phyloP scores from a whole-genome alignment of 2,329 filamentous ascomycete genomes.

The Harringtonia lauricola region DNA sequence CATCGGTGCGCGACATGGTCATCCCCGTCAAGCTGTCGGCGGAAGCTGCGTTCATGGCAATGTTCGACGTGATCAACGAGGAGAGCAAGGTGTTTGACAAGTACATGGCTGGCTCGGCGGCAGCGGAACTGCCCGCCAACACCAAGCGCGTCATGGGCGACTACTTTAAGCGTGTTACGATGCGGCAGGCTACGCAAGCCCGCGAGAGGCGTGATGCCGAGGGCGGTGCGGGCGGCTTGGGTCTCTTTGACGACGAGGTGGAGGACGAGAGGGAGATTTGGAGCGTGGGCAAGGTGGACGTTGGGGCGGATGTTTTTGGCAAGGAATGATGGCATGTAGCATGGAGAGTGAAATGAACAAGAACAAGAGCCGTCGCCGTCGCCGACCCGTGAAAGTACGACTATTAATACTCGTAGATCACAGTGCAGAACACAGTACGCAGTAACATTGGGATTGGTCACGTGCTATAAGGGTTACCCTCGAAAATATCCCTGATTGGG shows the following conservation, averaged over 20 bases:
- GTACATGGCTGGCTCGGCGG: slow-evolving; percentile 62
- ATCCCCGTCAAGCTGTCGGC: slow-evolving; percentile 94
- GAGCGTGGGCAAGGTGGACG: slow-evolving; percentile 85
- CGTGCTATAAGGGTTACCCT: slow-evolving; percentile 12
- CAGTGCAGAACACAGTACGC: too few relatives aligned
- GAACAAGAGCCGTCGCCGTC: not conserved
- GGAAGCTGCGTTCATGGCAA: slow-evolving; percentile 83
- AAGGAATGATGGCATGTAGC: slow-evolving; percentile 17
- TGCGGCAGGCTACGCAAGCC: slow-evolving; percentile 75
- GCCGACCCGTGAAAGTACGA: too few relatives aligned
- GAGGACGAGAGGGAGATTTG: slow-evolving; percentile 95
- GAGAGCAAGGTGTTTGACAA: slow-evolving; percentile 83
- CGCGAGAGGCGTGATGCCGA: slow-evolving; percentile 85
- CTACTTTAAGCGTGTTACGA: slow-evolving; percentile 89
- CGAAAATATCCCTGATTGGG: slow-evolving; percentile 5
- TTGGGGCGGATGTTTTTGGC: slow-evolving; percentile 49
- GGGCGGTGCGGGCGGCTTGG: slow-evolving; percentile 75
- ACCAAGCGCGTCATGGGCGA: slow-evolving; percentile 74
- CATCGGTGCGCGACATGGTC: slow-evolving; percentile 77
- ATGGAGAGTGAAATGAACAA: not conserved
- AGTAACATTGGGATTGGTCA: not conserved
- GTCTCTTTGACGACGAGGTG: slow-evolving; percentile 77
- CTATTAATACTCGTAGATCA: too few relatives aligned
- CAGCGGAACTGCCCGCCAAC: slow-evolving; percentile 53
- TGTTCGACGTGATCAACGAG: slow-evolving; percentile 84